Evolutionary conservation across 192 early-diverging fungal genomes (phyloP).

Genomic region (Podochytrium sp.): DNA sequence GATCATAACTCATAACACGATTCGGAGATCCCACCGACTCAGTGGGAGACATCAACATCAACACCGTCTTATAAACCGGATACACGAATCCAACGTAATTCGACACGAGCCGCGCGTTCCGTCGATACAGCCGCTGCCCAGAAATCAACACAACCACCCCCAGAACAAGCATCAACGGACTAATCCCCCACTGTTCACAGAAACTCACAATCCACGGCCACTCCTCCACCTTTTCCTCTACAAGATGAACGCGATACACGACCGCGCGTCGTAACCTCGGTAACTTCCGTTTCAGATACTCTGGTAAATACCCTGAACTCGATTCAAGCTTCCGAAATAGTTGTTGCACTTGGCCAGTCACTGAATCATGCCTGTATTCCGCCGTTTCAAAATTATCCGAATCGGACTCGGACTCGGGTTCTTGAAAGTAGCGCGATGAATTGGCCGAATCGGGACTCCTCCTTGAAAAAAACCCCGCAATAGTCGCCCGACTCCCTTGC

Average conservation of each 20-base stretch:
- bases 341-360: neutral
- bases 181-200: conserved; percentile 21
- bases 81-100: conserved; percentile 26
- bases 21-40: neutral
- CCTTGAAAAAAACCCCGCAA: too few relatives aligned
- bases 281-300: conserved; percentile 14
- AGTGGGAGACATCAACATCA: neutral
- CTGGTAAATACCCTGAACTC: neutral
- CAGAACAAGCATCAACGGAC: conserved; percentile 1
- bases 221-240: conserved; percentile 17
- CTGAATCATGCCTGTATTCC: conserved; percentile 11
- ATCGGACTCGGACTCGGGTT: neutral
- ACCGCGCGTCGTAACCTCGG: neutral
- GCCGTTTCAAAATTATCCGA: neutral
- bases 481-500: too few relatives aligned
- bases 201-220: conserved; percentile 23
- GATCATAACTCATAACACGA: neutral
- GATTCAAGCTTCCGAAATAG: conserved; percentile 6
- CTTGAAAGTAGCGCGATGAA: too few relatives aligned
- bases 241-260: neutral
- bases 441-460: too few relatives aligned
- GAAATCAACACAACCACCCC: neutral
- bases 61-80: conserved; percentile 5
- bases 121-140: conserved; percentile 3
- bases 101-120: conserved; percentile 8